phyloP scores from a whole-genome alignment of 2,329 filamentous ascomycete genomes.

The Sporothrix pseudoabietina region DNA sequence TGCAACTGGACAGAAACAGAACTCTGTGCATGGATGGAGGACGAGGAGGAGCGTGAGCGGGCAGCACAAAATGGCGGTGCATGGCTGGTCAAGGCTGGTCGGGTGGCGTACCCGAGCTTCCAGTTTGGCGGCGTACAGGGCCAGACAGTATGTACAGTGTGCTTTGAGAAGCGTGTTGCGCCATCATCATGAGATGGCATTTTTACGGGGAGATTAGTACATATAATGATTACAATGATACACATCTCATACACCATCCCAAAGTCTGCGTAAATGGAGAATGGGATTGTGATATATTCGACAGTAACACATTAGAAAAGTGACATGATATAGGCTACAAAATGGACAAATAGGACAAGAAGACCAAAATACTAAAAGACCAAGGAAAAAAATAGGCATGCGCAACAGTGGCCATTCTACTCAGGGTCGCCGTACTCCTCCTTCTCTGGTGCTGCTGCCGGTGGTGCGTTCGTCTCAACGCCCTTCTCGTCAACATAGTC shows the following conservation, averaged over 20 bases:
- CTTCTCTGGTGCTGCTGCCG: conserved; percentile 12
- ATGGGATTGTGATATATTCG: not conserved
- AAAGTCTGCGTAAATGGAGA: not conserved
- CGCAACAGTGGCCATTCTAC: not conserved
- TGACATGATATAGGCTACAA: not conserved
- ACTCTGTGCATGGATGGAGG: conserved; percentile 75
- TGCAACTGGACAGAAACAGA: conserved; percentile 98
- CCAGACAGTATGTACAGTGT: conserved; percentile 84
- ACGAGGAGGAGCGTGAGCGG: conserved; percentile 34
- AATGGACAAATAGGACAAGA: not conserved
- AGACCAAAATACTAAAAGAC: not conserved
- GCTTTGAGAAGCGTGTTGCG: conserved; percentile 60
- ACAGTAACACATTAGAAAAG: not conserved
- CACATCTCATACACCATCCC: not conserved
- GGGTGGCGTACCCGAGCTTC: conserved; percentile 81
- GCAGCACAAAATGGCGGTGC: conserved; percentile 24
- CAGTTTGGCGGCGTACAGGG: conserved; percentile 87
- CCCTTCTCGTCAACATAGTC: conserved; percentile 25
- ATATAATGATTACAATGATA: conserved; percentile 8
- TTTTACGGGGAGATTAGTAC: too few relatives aligned
- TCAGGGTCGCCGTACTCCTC: conserved; percentile 35
- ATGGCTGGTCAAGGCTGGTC: conserved; percentile 62
- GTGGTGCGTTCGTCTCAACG: not conserved
- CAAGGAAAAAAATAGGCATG: not conserved
- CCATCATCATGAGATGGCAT: not conserved